Evolutionary conservation across 352 stramenopile genomes (phyloP).

Genomic region (Salisapilia sapeloensis): DNA sequence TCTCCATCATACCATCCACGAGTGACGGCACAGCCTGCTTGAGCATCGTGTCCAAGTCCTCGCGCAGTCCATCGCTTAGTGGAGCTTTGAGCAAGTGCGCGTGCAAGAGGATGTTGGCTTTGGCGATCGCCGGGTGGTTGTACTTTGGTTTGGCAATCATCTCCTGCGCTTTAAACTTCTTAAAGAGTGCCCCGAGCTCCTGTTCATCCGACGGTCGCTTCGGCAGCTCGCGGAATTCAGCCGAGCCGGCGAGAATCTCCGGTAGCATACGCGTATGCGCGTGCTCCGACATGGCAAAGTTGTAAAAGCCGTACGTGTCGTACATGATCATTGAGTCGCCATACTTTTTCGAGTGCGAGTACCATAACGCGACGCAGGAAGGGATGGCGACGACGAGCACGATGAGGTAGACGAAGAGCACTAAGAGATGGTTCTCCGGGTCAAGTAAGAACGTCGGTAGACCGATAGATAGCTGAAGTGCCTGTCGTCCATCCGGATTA

Average conservation of each 20-base stretch:
- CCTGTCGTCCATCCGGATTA: slow-evolving; percentile 97
- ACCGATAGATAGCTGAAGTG: slow-evolving; percentile 90
- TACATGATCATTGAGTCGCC: slow-evolving; percentile 99
- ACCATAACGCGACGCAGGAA: slow-evolving; percentile 88
- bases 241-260: slow-evolving; percentile 84
- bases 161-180: slow-evolving; percentile 63
- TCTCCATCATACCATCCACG: slow-evolving; percentile 98
- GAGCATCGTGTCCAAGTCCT: slow-evolving; percentile 93
- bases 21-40: slow-evolving; percentile 87
- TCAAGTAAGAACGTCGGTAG: slow-evolving; percentile 95
- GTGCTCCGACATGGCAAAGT: slow-evolving; percentile 92
- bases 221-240: slow-evolving; percentile 81
- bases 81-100: slow-evolving; percentile 88
- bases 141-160: slow-evolving; percentile 74
- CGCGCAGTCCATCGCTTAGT: slow-evolving; percentile 34
- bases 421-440: slow-evolving; percentile 94
- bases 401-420: slow-evolving; percentile 97
- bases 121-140: slow-evolving; percentile 72
- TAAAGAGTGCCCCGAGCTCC: slow-evolving; percentile 44
- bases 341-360: slow-evolving; percentile 95
- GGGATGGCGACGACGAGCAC: slow-evolving; percentile 97
- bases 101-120: slow-evolving; percentile 87
- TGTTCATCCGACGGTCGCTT: slow-evolving; percentile 34
- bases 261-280: slow-evolving; percentile 90
- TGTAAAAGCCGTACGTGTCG: slow-evolving; percentile 98